A percentile compares a stretch with the other conserved stretches of the same genome.
phyloP scores from a whole-genome alignment of 345 rosid genomes.

The Sisymbrium irio region DNA sequence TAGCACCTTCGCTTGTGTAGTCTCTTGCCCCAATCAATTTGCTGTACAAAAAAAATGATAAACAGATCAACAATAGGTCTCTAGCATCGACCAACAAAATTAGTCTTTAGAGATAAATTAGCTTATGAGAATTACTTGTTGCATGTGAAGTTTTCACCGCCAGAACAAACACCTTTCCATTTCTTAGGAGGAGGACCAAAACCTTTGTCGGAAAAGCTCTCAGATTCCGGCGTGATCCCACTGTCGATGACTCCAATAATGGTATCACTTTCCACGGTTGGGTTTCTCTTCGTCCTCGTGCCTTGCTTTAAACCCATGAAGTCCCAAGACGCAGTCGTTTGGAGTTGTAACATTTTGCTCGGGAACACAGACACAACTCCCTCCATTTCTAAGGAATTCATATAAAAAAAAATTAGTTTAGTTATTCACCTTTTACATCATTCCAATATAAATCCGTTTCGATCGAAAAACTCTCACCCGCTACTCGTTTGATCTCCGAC shows the following conservation, averaged over 20 bases:
- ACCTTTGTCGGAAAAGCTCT: conserved; percentile 43
- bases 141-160: conserved; percentile 46
- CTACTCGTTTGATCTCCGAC: conserved; percentile 39
- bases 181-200: conserved; percentile 48
- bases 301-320: conserved; percentile 44
- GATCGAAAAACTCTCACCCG: conserved; percentile 32
- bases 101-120: background rate
- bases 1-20: conserved; percentile 24
- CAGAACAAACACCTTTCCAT: conserved; percentile 49
- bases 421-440: background rate
- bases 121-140: conserved; percentile 39
- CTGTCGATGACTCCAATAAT: conserved; percentile 42
- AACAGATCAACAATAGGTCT: background rate
- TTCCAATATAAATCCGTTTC: background rate
- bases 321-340: conserved; percentile 58
- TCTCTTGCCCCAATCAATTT: conserved; percentile 33
- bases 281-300: background rate
- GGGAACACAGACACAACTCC: conserved; percentile 52
- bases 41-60: background rate
- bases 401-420: background rate
- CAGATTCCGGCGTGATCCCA: conserved; percentile 51
- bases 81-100: background rate
- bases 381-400: conserved; percentile 28
- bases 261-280: conserved; percentile 26
- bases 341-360: conserved; percentile 33